Conservation (phyloP, 345 rosid species). For the Eucalyptus globulus region DNA sequence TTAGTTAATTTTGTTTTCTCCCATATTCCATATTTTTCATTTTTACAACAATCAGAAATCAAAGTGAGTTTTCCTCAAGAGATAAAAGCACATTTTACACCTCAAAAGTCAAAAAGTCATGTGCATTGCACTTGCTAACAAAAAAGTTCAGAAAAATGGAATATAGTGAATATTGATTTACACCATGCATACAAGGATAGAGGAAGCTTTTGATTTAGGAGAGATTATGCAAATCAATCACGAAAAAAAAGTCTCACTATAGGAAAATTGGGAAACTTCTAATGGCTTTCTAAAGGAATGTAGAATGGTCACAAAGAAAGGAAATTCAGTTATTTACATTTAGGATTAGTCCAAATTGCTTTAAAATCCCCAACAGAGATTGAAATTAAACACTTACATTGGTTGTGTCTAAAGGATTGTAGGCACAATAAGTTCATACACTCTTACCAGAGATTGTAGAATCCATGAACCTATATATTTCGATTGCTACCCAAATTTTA, state of each 20-base stretch:
- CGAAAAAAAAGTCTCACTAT: too few relatives aligned
- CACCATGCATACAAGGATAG: background rate
- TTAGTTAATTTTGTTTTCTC: background rate
- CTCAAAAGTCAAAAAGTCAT: background rate
- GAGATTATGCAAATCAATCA: background rate
- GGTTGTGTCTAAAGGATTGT: background rate
- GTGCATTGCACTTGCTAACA: background rate
- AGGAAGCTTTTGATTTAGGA: background rate
- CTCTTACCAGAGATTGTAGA: background rate
- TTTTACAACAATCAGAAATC: background rate
- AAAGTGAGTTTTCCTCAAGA: background rate
- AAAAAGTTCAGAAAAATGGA: background rate
- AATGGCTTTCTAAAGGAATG: background rate
- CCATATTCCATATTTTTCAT: background rate
- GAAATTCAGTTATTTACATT: background rate
- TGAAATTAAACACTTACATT: background rate
- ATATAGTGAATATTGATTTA: background rate
- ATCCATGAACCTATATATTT: background rate
- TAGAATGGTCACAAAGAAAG: background rate
- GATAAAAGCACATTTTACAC: background rate
- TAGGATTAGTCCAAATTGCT: background rate
- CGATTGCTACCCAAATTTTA: too few relatives aligned
- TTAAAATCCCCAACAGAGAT: background rate
- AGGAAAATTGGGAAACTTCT: background rate
- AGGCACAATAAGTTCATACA: background rate